Evolutionary conservation across 495 filamentous ascomycete species (phyloP).

Genomic region (Trichoderma erinaceum): DNA sequence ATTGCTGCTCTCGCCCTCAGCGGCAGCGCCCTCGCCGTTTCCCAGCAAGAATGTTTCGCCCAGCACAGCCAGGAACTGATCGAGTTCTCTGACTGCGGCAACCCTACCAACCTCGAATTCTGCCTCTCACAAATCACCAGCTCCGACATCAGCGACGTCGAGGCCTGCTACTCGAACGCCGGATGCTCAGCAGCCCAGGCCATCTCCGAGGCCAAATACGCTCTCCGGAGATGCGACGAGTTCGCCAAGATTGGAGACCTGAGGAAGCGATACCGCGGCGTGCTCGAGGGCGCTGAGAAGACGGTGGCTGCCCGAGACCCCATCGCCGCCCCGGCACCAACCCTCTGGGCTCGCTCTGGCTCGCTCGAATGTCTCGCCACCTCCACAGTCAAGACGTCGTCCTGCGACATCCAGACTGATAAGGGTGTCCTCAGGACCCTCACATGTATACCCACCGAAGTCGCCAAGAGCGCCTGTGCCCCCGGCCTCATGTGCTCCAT

Average conservation of each 20-base stretch:
- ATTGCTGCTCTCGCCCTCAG: constrained; percentile 9
- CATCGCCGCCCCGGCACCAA: constrained; percentile 19
- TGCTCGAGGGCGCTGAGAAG: constrained; percentile 19
- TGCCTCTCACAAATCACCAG: constrained; percentile 33
- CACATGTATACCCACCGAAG: constrained; percentile 33
- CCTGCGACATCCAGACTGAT: constrained; percentile 34
- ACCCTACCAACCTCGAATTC: constrained; percentile 29
- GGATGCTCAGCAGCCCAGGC: constrained; percentile 36
- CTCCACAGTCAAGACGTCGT: constrained; percentile 23
- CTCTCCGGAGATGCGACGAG: constrained; percentile 28
- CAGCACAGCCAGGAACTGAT: constrained; percentile 28
- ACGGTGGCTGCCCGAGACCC: constrained; percentile 14
- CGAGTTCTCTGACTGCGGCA: constrained; percentile 30
- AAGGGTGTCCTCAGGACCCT: constrained; percentile 25
- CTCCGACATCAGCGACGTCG: constrained; percentile 23
- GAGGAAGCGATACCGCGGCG: constrained; percentile 20
- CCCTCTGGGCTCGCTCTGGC: constrained; percentile 7
- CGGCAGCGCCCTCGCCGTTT: constrained; percentile 5
- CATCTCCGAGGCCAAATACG: constrained; percentile 28
- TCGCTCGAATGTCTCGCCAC: constrained; percentile 33
- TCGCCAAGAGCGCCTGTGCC: constrained; percentile 33
- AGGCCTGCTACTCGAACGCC: constrained; percentile 31
- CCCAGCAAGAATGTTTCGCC: constrained; percentile 28
- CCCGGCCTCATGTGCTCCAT: constrained; percentile 39
- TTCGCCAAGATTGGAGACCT: constrained; percentile 27